Evolutionary conservation across 2,329 filamentous ascomycete genomes (phyloP).

Genomic region (Diaporthe citri): DNA sequence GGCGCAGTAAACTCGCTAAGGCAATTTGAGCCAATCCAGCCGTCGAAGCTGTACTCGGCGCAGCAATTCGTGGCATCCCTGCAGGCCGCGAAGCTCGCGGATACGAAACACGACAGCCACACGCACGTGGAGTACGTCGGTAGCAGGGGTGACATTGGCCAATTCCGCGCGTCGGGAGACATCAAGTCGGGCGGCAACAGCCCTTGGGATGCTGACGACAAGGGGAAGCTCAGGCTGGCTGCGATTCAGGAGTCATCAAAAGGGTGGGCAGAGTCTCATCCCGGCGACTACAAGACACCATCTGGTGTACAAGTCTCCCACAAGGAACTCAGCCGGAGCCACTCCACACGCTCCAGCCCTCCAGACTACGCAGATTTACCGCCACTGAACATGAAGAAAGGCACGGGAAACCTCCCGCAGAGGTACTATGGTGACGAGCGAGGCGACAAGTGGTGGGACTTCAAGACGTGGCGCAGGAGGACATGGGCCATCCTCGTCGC

Average conservation of each 20-base stretch:
- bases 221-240: slow-evolving; percentile 10
- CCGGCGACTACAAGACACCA: background rate
- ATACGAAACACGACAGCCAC: slow-evolving; percentile 32
- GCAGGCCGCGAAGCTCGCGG: slow-evolving; percentile 26
- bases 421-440: slow-evolving; percentile 19
- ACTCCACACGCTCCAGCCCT: slow-evolving; percentile 9
- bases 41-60: slow-evolving; percentile 27
- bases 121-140: slow-evolving; percentile 27
- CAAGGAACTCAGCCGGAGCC: slow-evolving; percentile 23
- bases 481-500: slow-evolving; percentile 59
- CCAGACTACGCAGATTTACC: slow-evolving; percentile 21
- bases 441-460: slow-evolving; percentile 50
- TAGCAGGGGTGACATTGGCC: slow-evolving; percentile 9
- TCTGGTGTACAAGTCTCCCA: background rate
- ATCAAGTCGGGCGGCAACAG: slow-evolving; percentile 7
- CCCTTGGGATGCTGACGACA: slow-evolving; percentile 15
- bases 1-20: background rate
- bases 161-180: slow-evolving; percentile 12
- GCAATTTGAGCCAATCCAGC: slow-evolving; percentile 31
- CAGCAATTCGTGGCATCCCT: slow-evolving; percentile 11
- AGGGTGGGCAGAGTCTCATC: background rate
- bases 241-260: slow-evolving; percentile 10
- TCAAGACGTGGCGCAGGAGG: slow-evolving; percentile 65
- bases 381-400: slow-evolving; percentile 23
- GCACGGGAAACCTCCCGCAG: background rate